A percentile compares a stretch with the other conserved stretches of the same genome.
These are phyloP conservation scores for Acaromyces ingoldii DNA, from an alignment of 1,284 basidiomycete genomes.

Conservation along the genomic window DNA sequence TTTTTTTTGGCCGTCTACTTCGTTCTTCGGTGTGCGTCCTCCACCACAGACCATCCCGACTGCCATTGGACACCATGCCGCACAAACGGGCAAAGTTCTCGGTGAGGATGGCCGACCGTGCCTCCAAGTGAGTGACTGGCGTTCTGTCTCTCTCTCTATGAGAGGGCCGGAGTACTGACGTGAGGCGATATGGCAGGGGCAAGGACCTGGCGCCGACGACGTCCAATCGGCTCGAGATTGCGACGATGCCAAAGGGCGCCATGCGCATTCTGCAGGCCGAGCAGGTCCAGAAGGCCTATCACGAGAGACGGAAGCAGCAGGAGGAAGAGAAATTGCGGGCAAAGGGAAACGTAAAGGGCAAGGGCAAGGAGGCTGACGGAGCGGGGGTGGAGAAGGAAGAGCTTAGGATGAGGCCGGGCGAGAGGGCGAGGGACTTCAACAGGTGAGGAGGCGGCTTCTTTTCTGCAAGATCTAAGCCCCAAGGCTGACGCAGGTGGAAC, in stretches of 20 bases:
- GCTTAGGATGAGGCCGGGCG: not conserved
- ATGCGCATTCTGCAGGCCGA: slow-evolving; percentile 3
- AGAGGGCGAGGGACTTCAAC: not conserved
- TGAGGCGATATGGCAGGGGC: not conserved
- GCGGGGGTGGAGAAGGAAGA: not conserved
- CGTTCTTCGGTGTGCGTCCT: too few relatives aligned
- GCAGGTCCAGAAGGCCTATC: not conserved
- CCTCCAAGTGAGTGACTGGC: not conserved
- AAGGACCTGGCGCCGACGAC: slow-evolving; percentile 2
- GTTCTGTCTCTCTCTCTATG: not conserved
- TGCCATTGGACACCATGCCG: slow-evolving; percentile 6
- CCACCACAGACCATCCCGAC: too few relatives aligned
- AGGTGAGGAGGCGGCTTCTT: too few relatives aligned
- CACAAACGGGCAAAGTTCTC: slow-evolving; percentile 1
- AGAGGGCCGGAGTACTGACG: not conserved
- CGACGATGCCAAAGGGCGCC: slow-evolving; percentile 2
- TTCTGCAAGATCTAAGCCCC: too few relatives aligned
- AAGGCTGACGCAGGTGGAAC: too few relatives aligned
- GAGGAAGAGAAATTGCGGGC: slow-evolving; percentile 4
- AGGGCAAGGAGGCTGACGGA: not conserved
- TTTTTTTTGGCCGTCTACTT: too few relatives aligned
- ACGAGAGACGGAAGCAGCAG: not conserved
- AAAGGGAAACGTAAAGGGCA: not conserved
- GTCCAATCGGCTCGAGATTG: not conserved
- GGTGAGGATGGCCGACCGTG: not conserved